Evolutionary conservation across 2,329 filamentous ascomycete species (phyloP).

Genomic region (Nakataea oryzae): DNA sequence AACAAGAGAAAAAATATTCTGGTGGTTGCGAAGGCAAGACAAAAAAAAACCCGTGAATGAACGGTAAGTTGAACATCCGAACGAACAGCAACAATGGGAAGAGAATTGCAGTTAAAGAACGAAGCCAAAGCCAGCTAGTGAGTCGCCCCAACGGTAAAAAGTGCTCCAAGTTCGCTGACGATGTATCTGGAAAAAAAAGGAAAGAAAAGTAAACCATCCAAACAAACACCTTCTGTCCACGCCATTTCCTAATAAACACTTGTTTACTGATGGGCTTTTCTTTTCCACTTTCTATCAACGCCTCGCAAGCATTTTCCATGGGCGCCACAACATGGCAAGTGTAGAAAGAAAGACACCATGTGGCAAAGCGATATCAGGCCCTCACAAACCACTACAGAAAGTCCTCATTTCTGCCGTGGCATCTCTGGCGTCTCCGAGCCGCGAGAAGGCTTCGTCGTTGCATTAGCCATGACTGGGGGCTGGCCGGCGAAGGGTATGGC

Average conservation of each 20-base stretch:
- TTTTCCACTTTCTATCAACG: not conserved
- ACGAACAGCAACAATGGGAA: not conserved
- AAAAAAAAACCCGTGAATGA: not conserved
- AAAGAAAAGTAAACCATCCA: too few relatives aligned
- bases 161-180: not conserved
- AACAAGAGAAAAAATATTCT: not conserved
- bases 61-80: not conserved
- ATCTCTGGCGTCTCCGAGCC: not conserved
- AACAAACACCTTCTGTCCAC: not conserved
- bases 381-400: not conserved
- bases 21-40: not conserved
- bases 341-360: not conserved
- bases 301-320: not conserved
- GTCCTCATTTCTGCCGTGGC: not conserved
- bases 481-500: conserved; percentile 35
- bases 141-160: not conserved
- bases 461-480: not conserved
- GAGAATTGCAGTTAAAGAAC: not conserved
- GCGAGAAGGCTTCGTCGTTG: not conserved
- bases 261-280: not conserved
- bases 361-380: not conserved
- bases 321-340: not conserved
- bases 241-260: not conserved
- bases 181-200: not conserved
- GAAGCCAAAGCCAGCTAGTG: not conserved